Conservation (phyloP, 495 filamentous ascomycete species). For the Podospora didyma region DNA sequence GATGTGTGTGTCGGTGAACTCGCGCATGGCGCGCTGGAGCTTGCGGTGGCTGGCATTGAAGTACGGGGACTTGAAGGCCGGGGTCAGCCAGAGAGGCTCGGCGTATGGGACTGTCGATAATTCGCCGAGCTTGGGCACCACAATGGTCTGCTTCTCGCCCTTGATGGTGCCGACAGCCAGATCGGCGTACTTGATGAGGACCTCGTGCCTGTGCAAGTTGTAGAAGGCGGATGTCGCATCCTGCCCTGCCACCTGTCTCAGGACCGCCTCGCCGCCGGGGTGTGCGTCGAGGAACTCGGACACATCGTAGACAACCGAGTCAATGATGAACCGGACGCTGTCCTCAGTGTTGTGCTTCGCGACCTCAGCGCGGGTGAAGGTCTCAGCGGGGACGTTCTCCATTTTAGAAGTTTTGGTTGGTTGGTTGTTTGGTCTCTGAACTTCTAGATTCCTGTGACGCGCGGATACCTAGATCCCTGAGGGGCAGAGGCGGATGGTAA, state of each 20-base stretch:
- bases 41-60: slow-evolving; percentile 72
- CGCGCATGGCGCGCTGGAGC: slow-evolving; percentile 66
- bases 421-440: no score
- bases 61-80: slow-evolving; percentile 76
- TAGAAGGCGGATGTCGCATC: slow-evolving; percentile 89
- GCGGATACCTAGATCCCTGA: no score
- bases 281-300: slow-evolving; percentile 90
- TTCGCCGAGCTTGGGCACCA: slow-evolving; percentile 65
- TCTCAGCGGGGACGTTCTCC: slow-evolving; percentile 32
- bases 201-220: slow-evolving; percentile 90
- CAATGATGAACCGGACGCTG: slow-evolving; percentile 75
- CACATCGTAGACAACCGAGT: slow-evolving; percentile 89
- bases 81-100: slow-evolving; percentile 76
- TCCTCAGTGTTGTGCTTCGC: slow-evolving; percentile 80
- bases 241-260: slow-evolving; percentile 77
- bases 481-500: background rate
- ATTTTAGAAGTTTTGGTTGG: slow-evolving; percentile 13
- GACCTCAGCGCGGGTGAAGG: slow-evolving; percentile 71
- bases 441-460: no score
- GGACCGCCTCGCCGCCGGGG: slow-evolving; percentile 78
- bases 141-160: slow-evolving; percentile 70
- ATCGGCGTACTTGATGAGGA: slow-evolving; percentile 68
- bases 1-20: slow-evolving; percentile 69
- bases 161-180: slow-evolving; percentile 74
- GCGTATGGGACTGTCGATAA: slow-evolving; percentile 75